Conservation (phyloP, 2,329 filamentous ascomycete genomes). For the Metarhizium humberi region DNA sequence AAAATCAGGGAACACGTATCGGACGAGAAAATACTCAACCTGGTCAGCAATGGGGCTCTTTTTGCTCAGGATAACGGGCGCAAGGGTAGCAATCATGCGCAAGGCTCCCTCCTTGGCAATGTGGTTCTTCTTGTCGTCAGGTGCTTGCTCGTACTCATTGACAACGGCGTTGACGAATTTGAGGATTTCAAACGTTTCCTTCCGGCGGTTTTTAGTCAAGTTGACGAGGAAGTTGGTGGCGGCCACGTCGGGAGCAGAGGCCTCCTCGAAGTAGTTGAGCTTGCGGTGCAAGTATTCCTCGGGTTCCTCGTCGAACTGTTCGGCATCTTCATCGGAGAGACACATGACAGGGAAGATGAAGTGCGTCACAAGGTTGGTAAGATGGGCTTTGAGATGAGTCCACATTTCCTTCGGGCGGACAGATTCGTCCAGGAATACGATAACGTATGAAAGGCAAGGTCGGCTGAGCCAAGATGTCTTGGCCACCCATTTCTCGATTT, state of each 20-base stretch:
- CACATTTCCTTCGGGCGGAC: constrained; percentile 97
- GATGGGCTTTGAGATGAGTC: constrained; percentile 84
- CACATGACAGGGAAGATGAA: constrained; percentile 94
- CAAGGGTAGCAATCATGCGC: constrained; percentile 92
- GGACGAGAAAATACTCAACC: constrained; percentile 96
- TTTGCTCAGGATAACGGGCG: constrained; percentile 90
- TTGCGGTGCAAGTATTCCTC: constrained; percentile 96
- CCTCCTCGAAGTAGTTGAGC: constrained; percentile 95
- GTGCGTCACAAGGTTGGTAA: constrained; percentile 87
- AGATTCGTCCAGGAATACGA: constrained; percentile 94
- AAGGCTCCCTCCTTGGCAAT: constrained; percentile 93
- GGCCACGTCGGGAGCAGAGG: constrained; percentile 87
- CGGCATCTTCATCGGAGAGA: constrained; percentile 82
- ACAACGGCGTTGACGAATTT: constrained; percentile 94
- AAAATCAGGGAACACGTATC: constrained; percentile 98
- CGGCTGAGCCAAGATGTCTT: constrained; percentile 94
- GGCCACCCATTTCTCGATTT: constrained; percentile 96
- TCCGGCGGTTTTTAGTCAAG: constrained; percentile 86
- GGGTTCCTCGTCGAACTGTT: constrained; percentile 88
- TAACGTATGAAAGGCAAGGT: constrained; percentile 83
- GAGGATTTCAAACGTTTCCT: constrained; percentile 91
- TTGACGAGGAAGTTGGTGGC: constrained; percentile 95
- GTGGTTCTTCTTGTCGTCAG: constrained; percentile 85
- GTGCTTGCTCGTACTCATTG: constrained; percentile 77
- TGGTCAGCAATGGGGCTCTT: constrained; percentile 97